Evolutionary conservation across 73 alveolate species (phyloP).

Genomic region (Effrenium voratum): DNA sequence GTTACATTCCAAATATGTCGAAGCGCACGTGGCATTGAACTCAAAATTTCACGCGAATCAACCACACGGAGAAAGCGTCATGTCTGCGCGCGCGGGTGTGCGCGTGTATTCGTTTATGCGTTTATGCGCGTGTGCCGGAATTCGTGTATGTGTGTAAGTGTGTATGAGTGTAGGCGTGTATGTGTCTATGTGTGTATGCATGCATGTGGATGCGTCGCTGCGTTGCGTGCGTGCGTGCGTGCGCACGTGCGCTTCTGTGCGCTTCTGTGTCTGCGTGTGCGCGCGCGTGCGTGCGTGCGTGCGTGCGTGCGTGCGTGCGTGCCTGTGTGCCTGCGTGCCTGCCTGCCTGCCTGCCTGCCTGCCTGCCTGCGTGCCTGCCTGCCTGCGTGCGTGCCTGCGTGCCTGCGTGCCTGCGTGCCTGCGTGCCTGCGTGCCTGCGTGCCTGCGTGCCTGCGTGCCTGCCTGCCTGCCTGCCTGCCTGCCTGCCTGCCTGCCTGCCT

Average conservation of each 20-base stretch:
- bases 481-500: neutral
- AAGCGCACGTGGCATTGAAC: too few species aligned
- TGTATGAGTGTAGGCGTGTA: neutral
- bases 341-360: slow-evolving; percentile 15
- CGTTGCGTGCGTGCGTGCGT: slow-evolving; percentile 13
- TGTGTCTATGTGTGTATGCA: neutral
- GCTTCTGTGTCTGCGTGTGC: too few species aligned
- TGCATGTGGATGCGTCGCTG: neutral
- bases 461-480: neutral
- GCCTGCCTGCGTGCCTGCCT: too few species aligned
- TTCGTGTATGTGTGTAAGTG: neutral
- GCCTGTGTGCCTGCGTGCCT: too few species aligned
- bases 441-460: neutral
- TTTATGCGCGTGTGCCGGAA: neutral
- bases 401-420: neutral
- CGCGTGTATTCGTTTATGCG: too few species aligned
- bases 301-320: too few species aligned
- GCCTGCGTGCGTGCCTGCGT: neutral
- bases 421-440: neutral
- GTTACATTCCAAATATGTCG: too few species aligned
- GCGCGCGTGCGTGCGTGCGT: too few species aligned
- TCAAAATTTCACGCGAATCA: too few species aligned
- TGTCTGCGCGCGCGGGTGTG: too few species aligned
- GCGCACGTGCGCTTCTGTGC: too few species aligned
- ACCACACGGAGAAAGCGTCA: too few species aligned